These are phyloP conservation scores for Botrytis medusae DNA, from an alignment of 2,329 filamentous ascomycete species.

Conservation along the genomic window DNA sequence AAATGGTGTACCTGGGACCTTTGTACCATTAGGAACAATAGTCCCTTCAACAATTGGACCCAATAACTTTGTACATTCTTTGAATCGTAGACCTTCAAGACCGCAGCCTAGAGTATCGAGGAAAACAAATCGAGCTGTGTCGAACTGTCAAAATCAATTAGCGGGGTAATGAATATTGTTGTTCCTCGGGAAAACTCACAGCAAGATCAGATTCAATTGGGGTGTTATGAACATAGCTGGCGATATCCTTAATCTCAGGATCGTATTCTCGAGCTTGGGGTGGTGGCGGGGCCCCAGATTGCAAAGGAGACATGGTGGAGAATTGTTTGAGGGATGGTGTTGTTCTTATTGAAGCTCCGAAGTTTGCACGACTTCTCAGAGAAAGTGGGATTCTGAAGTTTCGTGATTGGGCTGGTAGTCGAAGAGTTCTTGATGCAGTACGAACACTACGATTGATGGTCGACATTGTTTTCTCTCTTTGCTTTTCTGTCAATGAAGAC, in stretches of 20 bases:
- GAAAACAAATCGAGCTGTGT: conserved; percentile 95
- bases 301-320: conserved; percentile 41
- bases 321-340: conserved; percentile 36
- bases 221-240: conserved; percentile 90
- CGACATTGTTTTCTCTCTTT: conserved; percentile 34
- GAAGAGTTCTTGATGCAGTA: conserved; percentile 36
- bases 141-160: conserved; percentile 59
- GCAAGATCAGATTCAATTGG: conserved; percentile 88
- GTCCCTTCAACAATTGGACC: conserved; percentile 91
- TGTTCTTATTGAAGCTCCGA: conserved; percentile 29
- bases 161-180: conserved; percentile 21
- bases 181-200: conserved; percentile 55
- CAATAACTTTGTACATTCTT: conserved; percentile 92
- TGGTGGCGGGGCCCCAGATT: conserved; percentile 49
- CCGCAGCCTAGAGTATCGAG: conserved; percentile 96
- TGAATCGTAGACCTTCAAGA: conserved; percentile 91
- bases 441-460: conserved; percentile 38
- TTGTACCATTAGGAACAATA: conserved; percentile 85
- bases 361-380: conserved; percentile 29
- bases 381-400: conserved; percentile 35
- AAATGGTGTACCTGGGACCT: conserved; percentile 88
- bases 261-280: conserved; percentile 68
- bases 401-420: conserved; percentile 35
- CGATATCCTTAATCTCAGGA: conserved; percentile 92
- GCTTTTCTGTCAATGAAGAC: neutral